Base-by-base conservation (phyloP, 257 asterid genomes). In the Scutellaria galericulata region DNA sequence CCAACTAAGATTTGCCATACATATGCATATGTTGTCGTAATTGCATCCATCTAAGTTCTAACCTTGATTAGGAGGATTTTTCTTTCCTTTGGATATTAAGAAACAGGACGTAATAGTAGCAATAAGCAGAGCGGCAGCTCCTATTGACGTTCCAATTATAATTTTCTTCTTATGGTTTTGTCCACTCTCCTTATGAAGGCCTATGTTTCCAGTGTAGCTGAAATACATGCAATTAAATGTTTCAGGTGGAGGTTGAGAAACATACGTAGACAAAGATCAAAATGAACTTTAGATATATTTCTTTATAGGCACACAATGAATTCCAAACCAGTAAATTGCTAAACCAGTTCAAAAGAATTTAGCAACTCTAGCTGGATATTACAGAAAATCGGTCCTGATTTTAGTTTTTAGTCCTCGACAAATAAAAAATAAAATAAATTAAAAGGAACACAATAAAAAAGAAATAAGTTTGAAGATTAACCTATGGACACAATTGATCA, bases 191-290 rank as follows among this genome's bases (percentile, higher is more conserved):
- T 61, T 67, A 56, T 47, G 94, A 45, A 95, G 97, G 80, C 81
- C 71, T 35, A 66, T 7, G 77, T 92, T 95, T 22, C 92, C 96
- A 0, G 97, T 81, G 67, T 87, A 95, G 83, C 99, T 95, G 96
- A 76, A 68, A 72, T 57, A 42, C 14, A 63, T 65, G 48, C 22
- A 59, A 66, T 58, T 14, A 61, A 62, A 41, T 42, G 42, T 42
- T 7, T 55, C 31, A 31, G 9, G 51, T 11, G 35, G 73, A 58
- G 46, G 46, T 58, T 58, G 79, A 53, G 64, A 18, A 60, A 58
- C 11, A 41, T 60, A 4, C 44, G 71, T 9, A 18, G 8, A 37
- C 7, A 42, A 74, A 54, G 56, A 58, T 10, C 4, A 56, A 48
- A 50, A 45, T 15, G n/a, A n/a, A 31, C 62, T 62, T 74, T 37